These are phyloP conservation scores for Quercus lobata DNA, from an alignment of 331 rosid genomes.

Conservation along the genomic window DNA sequence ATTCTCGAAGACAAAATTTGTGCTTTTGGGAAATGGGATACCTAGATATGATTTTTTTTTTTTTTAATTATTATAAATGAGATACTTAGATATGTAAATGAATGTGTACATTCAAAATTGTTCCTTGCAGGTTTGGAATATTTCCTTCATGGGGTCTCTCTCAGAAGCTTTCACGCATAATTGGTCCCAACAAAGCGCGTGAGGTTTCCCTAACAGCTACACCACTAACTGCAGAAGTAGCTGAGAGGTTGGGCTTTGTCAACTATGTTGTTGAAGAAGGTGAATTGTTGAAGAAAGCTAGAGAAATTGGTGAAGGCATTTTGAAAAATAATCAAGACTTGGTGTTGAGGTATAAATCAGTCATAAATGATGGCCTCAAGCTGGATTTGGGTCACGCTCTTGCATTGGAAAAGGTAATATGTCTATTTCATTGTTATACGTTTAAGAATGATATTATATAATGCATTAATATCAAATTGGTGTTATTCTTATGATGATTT, in stretches of 20 bases:
- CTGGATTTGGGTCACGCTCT: constrained; percentile 73
- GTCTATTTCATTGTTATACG: background rate
- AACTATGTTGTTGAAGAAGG: constrained; percentile 77
- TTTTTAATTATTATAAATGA: too few species aligned
- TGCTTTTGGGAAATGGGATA: too few species aligned
- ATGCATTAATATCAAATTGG: background rate
- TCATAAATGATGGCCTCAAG: constrained; percentile 83
- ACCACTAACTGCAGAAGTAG: constrained; percentile 77
- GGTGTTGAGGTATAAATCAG: constrained; percentile 81
- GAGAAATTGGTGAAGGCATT: constrained; percentile 63
- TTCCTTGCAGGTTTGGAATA: constrained; percentile 72
- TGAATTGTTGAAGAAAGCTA: constrained; percentile 70
- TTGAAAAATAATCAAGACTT: constrained; percentile 64
- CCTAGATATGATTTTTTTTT: background rate
- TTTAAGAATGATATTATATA: background rate
- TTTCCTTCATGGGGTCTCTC: constrained; percentile 98
- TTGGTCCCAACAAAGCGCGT: constrained; percentile 81
- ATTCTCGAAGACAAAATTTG: too few species aligned
- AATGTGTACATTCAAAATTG: background rate
- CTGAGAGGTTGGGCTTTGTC: constrained; percentile 74
- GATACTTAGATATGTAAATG: background rate
- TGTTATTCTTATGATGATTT: background rate
- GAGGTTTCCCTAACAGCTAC: constrained; percentile 82
- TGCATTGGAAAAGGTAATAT: constrained; percentile 69
- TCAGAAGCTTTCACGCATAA: constrained; percentile 78